Evolutionary conservation across 1,139 yeast species (phyloP).

Genomic region (Yamadazyma atmosphaerica): DNA sequence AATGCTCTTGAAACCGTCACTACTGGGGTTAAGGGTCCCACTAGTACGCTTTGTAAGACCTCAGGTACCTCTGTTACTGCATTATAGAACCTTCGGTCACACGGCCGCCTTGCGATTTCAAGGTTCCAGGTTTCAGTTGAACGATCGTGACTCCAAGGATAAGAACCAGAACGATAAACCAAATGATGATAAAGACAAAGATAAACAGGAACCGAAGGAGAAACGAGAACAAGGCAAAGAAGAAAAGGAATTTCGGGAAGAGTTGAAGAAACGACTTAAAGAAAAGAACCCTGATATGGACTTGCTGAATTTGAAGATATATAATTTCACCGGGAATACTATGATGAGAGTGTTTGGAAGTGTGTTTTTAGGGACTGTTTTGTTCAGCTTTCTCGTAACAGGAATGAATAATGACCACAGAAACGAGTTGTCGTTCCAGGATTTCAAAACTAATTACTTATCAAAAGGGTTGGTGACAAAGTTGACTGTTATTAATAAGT

Average conservation of each 20-base stretch:
- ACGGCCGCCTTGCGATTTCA: slow-evolving; percentile 4
- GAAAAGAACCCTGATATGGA: slow-evolving; percentile 33
- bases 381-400: slow-evolving; percentile 16
- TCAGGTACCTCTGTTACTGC: background rate
- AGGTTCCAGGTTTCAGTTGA: slow-evolving; percentile 6
- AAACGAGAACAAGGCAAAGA: slow-evolving; percentile 14
- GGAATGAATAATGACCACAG: slow-evolving; percentile 16
- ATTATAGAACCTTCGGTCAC: slow-evolving; percentile 1
- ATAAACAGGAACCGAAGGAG: slow-evolving; percentile 12
- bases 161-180: too few species aligned
- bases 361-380: slow-evolving; percentile 13
- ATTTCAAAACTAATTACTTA: slow-evolving; percentile 78
- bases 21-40: background rate
- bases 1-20: background rate
- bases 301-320: slow-evolving; percentile 33
- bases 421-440: slow-evolving; percentile 78
- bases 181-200: slow-evolving; percentile 9
- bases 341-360: slow-evolving; percentile 17
- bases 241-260: slow-evolving; percentile 33
- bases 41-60: background rate
- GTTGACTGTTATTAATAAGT: slow-evolving; percentile 73
- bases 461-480: slow-evolving; percentile 82
- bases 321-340: slow-evolving; percentile 26
- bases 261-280: slow-evolving; percentile 30
- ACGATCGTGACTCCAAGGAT: slow-evolving; percentile 9